phyloP scores from a whole-genome alignment of 257 asterid genomes.

The Petunia secreta region DNA sequence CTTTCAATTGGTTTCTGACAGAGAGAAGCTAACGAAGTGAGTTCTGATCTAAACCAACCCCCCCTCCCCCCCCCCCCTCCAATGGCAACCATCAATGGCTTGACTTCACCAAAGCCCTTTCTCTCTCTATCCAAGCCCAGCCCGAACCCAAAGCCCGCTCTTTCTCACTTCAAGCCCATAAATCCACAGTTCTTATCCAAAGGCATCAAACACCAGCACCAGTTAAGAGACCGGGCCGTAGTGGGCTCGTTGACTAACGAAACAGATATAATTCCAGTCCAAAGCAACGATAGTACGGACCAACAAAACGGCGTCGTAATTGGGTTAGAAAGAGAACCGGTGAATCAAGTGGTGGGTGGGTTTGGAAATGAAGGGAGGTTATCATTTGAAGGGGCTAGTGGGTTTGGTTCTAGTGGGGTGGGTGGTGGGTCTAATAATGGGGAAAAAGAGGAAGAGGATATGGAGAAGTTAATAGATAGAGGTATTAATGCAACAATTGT shows the following conservation, averaged over 20 bases:
- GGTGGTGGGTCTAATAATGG: slow-evolving; percentile 40
- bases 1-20: slow-evolving; percentile 24
- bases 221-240: slow-evolving; percentile 33
- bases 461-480: slow-evolving; percentile 57
- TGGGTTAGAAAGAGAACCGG: slow-evolving; percentile 43
- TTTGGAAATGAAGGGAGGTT: slow-evolving; percentile 64
- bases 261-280: slow-evolving; percentile 54
- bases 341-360: slow-evolving; percentile 62
- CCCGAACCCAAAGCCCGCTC: slow-evolving; percentile 38
- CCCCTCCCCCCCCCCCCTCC: slow-evolving; percentile 14
- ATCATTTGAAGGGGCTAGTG: slow-evolving; percentile 66
- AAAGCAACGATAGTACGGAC: slow-evolving; percentile 54
- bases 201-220: slow-evolving; percentile 28
- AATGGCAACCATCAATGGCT: slow-evolving; percentile 54
- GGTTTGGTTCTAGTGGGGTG: slow-evolving; percentile 48
- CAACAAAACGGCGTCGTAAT: slow-evolving; percentile 57
- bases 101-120: slow-evolving; percentile 46
- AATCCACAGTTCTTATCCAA: slow-evolving; percentile 25
- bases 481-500: slow-evolving; percentile 77
- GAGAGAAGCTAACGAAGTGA: slow-evolving; percentile 18
- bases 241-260: slow-evolving; percentile 47
- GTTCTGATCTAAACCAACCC: background rate
- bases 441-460: slow-evolving; percentile 41
- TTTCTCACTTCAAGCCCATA: slow-evolving; percentile 29
- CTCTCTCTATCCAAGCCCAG: slow-evolving; percentile 52